phyloP scores from a whole-genome alignment of 2,329 filamentous ascomycete species.

The Remersonia thermophila region DNA sequence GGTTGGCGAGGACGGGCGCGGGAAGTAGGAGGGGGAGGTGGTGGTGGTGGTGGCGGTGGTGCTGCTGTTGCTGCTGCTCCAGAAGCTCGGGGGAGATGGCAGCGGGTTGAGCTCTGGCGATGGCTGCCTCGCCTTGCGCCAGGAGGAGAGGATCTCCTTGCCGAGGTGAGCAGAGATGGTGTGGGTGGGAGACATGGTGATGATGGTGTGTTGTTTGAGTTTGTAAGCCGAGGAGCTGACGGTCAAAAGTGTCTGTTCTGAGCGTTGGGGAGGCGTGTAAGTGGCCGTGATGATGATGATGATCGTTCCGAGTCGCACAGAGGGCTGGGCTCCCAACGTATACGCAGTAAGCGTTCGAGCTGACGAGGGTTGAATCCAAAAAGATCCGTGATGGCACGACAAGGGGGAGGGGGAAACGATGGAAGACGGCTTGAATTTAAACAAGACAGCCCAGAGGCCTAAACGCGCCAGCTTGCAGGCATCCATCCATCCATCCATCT shows the following conservation, averaged over 20 bases:
- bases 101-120: slow-evolving; percentile 23
- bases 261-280: slow-evolving; percentile 4
- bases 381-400: too few relatives aligned
- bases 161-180: slow-evolving; percentile 50
- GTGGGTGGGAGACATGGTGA: slow-evolving; percentile 44
- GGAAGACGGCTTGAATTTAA: too few relatives aligned
- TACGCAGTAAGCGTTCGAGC: too few relatives aligned
- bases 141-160: slow-evolving; percentile 49
- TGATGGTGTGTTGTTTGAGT: slow-evolving; percentile 2
- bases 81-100: slow-evolving; percentile 14
- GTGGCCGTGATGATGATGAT: slow-evolving; percentile 1
- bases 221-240: background rate
- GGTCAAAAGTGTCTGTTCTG: background rate
- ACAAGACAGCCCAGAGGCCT: too few relatives aligned
- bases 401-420: too few relatives aligned
- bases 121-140: slow-evolving; percentile 37
- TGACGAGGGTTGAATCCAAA: too few relatives aligned
- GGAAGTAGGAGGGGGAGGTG: slow-evolving; percentile 20
- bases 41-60: slow-evolving; percentile 15
- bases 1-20: slow-evolving; percentile 25
- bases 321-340: too few relatives aligned
- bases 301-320: background rate
- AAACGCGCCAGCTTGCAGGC: too few relatives aligned
- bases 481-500: too few relatives aligned
- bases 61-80: too few relatives aligned